Conservation (phyloP, 345 rosid genomes). For the Populus ilicifolia region DNA sequence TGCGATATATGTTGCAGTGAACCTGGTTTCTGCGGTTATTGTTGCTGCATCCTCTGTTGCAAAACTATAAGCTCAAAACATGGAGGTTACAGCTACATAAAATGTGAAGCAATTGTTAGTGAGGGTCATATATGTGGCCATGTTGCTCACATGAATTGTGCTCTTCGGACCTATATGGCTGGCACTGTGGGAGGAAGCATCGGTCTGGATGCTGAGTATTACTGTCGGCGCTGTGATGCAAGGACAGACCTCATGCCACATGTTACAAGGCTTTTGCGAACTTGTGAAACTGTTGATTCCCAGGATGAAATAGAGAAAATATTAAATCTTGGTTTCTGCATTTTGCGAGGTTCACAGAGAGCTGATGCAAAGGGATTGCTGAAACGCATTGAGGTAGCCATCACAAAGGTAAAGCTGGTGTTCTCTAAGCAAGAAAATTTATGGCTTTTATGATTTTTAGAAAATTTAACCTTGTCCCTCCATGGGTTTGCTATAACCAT, state of each 20-base stretch:
- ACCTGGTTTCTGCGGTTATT: conserved; percentile 65
- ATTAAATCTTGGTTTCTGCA: conserved; percentile 51
- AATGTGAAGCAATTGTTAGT: conserved; percentile 58
- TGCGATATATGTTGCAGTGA: conserved; percentile 84
- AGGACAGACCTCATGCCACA: conserved; percentile 62
- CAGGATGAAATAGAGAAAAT: conserved; percentile 52
- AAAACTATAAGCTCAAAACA: conserved; percentile 42
- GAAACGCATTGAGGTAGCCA: conserved; percentile 41
- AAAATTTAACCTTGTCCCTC: not conserved
- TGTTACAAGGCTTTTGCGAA: conserved; percentile 45
- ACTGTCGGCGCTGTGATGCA: conserved; percentile 77
- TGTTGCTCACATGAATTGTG: conserved; percentile 82
- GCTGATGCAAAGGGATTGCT: conserved; percentile 44
- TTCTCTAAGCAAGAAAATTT: not conserved
- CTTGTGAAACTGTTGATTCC: conserved; percentile 53
- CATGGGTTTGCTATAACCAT: conserved; percentile 11
- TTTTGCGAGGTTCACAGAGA: conserved; percentile 60
- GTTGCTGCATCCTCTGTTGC: conserved; percentile 84
- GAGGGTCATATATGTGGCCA: conserved; percentile 64
- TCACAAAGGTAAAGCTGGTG: conserved; percentile 50
- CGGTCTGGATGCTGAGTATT: conserved; percentile 86
- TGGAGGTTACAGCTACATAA: conserved; percentile 64
- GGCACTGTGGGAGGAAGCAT: conserved; percentile 83
- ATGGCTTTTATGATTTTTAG: conserved; percentile 10
- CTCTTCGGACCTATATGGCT: conserved; percentile 77